A percentile compares a stretch with the other conserved stretches of the same genome.
These are phyloP conservation scores for Vigna unguiculata DNA, from an alignment of 306 rosid species.

Conservation along the genomic window DNA sequence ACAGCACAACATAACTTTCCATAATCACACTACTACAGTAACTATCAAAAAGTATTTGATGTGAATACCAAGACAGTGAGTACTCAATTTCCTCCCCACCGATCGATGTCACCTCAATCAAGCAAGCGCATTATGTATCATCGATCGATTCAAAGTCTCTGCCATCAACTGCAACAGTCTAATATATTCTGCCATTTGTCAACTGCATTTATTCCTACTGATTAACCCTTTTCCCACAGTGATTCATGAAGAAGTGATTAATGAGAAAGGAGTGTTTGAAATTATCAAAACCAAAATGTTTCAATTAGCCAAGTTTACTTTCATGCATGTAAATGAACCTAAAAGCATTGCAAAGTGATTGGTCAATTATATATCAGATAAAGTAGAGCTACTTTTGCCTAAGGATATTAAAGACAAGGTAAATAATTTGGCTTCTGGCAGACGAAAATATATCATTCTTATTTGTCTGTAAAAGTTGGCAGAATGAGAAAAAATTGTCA, in stretches of 20 bases:
- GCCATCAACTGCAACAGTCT: constrained; percentile 1
- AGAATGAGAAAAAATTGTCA: not conserved
- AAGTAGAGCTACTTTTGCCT: not conserved
- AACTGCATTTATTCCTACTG: constrained; percentile 18
- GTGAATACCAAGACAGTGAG: not conserved
- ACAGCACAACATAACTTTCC: too few species aligned
- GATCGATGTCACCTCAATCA: constrained; percentile 19
- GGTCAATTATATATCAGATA: not conserved
- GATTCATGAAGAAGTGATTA: not conserved
- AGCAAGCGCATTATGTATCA: not conserved
- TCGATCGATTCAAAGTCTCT: not conserved
- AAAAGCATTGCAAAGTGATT: not conserved
- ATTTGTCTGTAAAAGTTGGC: not conserved
- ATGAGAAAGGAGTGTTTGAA: not conserved
- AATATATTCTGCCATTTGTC: constrained; percentile 11
- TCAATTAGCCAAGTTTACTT: not conserved
- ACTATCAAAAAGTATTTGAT: not conserved
- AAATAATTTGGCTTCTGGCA: not conserved
- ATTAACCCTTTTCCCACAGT: not conserved
- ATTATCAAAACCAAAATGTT: not conserved
- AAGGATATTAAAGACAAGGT: constrained; percentile 10
- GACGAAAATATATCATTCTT: not conserved
- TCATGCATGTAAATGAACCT: not conserved
- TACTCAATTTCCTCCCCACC: constrained; percentile 2
- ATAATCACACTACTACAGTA: not conserved